Base-by-base conservation (phyloP, 768 basidiomycete genomes). In the Glaciozyma martinii region DNA sequence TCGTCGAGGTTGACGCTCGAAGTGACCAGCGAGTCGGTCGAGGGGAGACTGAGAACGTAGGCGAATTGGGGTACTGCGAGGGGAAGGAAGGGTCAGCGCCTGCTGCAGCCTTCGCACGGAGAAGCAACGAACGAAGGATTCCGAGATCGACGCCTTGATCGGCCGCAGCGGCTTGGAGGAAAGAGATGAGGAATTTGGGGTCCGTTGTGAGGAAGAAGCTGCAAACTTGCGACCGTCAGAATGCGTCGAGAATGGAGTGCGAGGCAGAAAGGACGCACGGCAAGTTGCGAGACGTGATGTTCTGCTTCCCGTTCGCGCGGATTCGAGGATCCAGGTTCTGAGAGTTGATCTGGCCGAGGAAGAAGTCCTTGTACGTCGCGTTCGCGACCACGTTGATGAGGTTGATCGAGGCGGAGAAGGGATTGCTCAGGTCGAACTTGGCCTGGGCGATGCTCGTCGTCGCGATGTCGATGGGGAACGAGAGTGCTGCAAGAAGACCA, bases 331-430 rank as follows among this genome's bases (percentile, higher is more conserved):
- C 76, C 5, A 59, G 59, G 21, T 60, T 56, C 18, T 52, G 67
- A 57, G 64, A 63, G 64, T 69, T 69, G 64, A 69, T 69, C 61
- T 61, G 60, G 8, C 86, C 86, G 16, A 88, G 74, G 2, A 79
- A 80, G 56, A 88, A 72, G 57, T 78, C 78, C 30, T 81, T 78
- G 78, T 81, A 86, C 2, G 79, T 81, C 0, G 82, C 86, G 13
- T 76, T 80, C 1, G 85, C 82, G 7, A 76, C 77, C 23, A 87
- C 74, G 52, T 77, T 74, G n/a, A 85, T 73, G 27, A 88, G 75
- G 72, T 84, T 85, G 74, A 88, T 83, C 73, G 82, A 83, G n/a
- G 86, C 85, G 0, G 85, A 86, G 76, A 88, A 88, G 0, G 86
- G 86, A 71, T 88, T 86, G 25, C 78, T 76, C 42, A 88, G 78